Evolutionary conservation across 2,329 filamentous ascomycete species (phyloP).

Genomic region (Aspergillus terreus): DNA sequence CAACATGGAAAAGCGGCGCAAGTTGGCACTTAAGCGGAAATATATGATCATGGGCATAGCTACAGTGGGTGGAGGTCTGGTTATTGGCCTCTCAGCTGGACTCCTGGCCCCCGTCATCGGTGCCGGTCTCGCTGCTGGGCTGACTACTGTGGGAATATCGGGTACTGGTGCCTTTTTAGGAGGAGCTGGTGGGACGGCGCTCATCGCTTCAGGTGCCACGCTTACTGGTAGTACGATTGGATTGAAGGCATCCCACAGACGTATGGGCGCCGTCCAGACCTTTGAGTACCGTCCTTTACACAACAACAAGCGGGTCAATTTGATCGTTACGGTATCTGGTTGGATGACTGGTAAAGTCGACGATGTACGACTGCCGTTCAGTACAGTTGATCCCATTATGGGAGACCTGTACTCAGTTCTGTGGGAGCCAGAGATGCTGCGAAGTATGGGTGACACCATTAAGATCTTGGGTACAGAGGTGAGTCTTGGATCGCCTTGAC

Average conservation of each 20-base stretch:
- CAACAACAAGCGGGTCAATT: constrained; percentile 95
- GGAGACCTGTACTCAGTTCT: constrained; percentile 94
- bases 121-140: constrained; percentile 86
- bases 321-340: constrained; percentile 90
- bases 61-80: constrained; percentile 88
- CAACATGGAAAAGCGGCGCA: constrained; percentile 82
- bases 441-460: constrained; percentile 96
- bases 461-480: constrained; percentile 97
- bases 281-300: constrained; percentile 96
- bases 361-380: constrained; percentile 91
- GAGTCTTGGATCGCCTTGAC: constrained; percentile 24
- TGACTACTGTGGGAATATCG: constrained; percentile 89
- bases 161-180: constrained; percentile 87
- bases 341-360: constrained; percentile 99
- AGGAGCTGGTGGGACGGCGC: constrained; percentile 84
- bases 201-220: constrained; percentile 87
- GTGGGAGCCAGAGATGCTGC: constrained; percentile 98
- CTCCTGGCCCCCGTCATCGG: constrained; percentile 90
- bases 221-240: constrained; percentile 85
- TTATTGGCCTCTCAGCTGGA: constrained; percentile 92
- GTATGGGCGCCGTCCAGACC: constrained; percentile 88
- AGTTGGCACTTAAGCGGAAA: constrained; percentile 73
- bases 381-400: constrained; percentile 96
- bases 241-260: constrained; percentile 74
- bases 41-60: constrained; percentile 96